Conservation (phyloP, 2,329 filamentous ascomycete species). For the Paecilomyces sp. region DNA sequence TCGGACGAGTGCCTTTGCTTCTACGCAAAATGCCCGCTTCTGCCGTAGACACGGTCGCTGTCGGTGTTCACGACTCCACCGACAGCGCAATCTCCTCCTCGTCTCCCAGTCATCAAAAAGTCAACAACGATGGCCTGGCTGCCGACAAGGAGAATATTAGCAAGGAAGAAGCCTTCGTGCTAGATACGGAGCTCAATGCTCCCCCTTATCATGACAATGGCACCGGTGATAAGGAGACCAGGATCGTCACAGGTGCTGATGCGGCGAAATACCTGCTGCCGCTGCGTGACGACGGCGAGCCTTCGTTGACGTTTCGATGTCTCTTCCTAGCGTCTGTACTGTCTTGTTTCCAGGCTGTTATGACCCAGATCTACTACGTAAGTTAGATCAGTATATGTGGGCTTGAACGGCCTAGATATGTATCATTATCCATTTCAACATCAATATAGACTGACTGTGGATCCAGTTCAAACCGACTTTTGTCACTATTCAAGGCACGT, state of each 20-base stretch:
- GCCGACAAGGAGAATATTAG: neutral
- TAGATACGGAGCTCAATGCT: neutral
- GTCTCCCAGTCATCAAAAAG: neutral
- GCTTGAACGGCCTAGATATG: neutral
- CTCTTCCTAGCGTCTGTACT: constrained; percentile 45
- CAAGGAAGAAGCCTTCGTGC: neutral
- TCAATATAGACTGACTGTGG: constrained; percentile 3
- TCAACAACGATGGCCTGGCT: neutral
- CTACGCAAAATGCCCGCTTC: neutral
- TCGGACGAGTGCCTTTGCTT: neutral
- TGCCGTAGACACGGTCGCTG: neutral
- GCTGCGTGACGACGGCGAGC: constrained; percentile 48
- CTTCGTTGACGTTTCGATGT: constrained; percentile 47
- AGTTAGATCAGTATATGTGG: constrained; percentile 8
- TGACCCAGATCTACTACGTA: constrained; percentile 50
- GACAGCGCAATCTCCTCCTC: neutral
- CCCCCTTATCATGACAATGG: constrained; percentile 20
- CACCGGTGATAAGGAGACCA: constrained; percentile 28
- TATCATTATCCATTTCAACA: neutral
- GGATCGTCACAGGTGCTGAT: constrained; percentile 49
- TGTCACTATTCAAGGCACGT: constrained; percentile 45
- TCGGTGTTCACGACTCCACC: neutral
- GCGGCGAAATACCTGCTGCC: constrained; percentile 44
- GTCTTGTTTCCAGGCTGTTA: constrained; percentile 48
- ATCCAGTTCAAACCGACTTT: constrained; percentile 47